Evolutionary conservation across 2,329 filamentous ascomycete genomes (phyloP), one percentile per base, ranked within the genome.

Genomic region (Microcera coccophila): DNA sequence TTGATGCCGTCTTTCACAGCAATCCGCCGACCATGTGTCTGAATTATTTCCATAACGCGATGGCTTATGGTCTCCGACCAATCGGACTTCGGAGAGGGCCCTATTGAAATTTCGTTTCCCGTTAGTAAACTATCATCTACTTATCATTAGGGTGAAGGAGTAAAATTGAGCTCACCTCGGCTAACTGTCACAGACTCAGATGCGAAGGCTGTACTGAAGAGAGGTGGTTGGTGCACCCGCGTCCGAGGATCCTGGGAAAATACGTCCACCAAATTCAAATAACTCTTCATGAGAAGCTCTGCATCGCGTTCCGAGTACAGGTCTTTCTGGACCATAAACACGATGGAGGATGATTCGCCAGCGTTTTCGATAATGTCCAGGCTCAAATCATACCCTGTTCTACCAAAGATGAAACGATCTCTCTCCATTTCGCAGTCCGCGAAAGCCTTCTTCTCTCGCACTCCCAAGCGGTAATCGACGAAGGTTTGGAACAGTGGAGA

Each of bases 401-500:
- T 5, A 35, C 16, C 10, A 7, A n/a, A 5, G 9, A n/a, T 19
- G 18, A 35, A 5, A 9, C 5, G 9, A 10, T 35, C 15, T 5
- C 9, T 5, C 18, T 11, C 33, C 10, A 15, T 17, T 19, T 18
- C 8, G 8, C 8, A 15, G 20, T n/a, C 18, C 9, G 9, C 5
- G 8, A 35, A 5, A 5, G 5, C 33, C 9, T n/a, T 8, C 8
- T 5, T 49, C 38, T 61, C 54, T 10, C 47, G 44, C 14, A 47
- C 40, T 12, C 52, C 57, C 10, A 54, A 49, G 11, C 58, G 58
- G 36, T 67, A 67, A 44, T 67, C 51, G 29, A 68, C 18, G 33
- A 63, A 59, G 1, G 59, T 64, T 51, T 80, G 76, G 60, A 78
- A 78, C 1, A 79, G 26, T 0, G 76, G 75, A 22, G 48, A 67